Evolutionary conservation across 1,139 yeast genomes (phyloP).

Genomic region (Citeromyces hawaiiensis): DNA sequence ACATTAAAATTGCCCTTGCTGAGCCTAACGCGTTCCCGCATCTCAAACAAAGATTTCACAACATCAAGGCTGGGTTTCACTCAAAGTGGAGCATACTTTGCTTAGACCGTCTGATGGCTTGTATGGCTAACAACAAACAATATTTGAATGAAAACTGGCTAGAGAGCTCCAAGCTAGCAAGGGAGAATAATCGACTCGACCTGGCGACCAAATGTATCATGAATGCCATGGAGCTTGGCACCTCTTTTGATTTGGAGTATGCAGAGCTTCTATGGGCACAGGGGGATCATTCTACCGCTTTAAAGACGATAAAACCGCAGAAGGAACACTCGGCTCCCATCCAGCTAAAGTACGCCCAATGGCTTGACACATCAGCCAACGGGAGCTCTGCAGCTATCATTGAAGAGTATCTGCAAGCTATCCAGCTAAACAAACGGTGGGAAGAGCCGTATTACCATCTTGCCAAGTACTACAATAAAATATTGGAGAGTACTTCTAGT

Average conservation of each 20-base stretch:
- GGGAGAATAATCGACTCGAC: slow-evolving; percentile 59
- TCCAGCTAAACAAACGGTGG: slow-evolving; percentile 46
- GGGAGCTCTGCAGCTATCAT: slow-evolving; percentile 67
- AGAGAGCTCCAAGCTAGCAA: slow-evolving; percentile 48
- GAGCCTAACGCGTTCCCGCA: slow-evolving; percentile 5
- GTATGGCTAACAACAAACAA: slow-evolving; percentile 21
- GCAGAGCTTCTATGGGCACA: slow-evolving; percentile 83
- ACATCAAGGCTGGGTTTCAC: slow-evolving; percentile 49
- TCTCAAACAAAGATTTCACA: slow-evolving; percentile 22
- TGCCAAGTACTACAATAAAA: slow-evolving; percentile 69
- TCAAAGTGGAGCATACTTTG: slow-evolving; percentile 50
- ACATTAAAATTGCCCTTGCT: neutral
- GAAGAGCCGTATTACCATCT: slow-evolving; percentile 72
- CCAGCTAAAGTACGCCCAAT: slow-evolving; percentile 69
- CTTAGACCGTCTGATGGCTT: slow-evolving; percentile 42
- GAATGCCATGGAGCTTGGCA: slow-evolving; percentile 42
- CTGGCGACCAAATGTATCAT: slow-evolving; percentile 64
- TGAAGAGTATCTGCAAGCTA: slow-evolving; percentile 51
- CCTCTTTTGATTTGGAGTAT: slow-evolving; percentile 60
- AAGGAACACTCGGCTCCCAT: slow-evolving; percentile 28
- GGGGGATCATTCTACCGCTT: slow-evolving; percentile 81
- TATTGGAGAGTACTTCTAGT: slow-evolving; percentile 39
- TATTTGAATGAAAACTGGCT: slow-evolving; percentile 42
- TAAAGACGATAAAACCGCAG: slow-evolving; percentile 23
- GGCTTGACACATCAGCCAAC: slow-evolving; percentile 85